phyloP scores from a whole-genome alignment of 2,329 filamentous ascomycete species.

The Nemania abortiva region DNA sequence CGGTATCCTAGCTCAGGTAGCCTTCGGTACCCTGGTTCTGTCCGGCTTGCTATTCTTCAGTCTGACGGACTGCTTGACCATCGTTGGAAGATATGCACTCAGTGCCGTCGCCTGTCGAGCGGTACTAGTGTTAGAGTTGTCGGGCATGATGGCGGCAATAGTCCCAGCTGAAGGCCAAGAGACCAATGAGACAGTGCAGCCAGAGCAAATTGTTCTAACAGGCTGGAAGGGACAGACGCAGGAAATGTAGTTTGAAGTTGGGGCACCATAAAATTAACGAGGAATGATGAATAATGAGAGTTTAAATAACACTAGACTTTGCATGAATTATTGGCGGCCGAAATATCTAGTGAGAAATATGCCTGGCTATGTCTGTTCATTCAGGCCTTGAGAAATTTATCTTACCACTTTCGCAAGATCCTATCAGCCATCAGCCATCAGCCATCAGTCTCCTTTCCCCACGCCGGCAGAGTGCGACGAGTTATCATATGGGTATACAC shows the following conservation, averaged over 20 bases:
- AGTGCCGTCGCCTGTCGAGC: slow-evolving; percentile 40
- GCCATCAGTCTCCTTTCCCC: not conserved
- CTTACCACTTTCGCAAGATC: too few relatives aligned
- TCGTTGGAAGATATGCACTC: slow-evolving; percentile 35
- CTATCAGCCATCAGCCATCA: too few relatives aligned
- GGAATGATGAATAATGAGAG: slow-evolving; percentile 10
- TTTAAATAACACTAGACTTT: not conserved
- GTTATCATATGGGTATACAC: not conserved
- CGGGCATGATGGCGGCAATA: slow-evolving; percentile 37
- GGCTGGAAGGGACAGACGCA: slow-evolving; percentile 25
- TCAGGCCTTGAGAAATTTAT: too few relatives aligned
- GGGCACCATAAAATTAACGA: not conserved
- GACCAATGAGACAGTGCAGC: slow-evolving; percentile 4
- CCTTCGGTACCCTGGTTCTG: slow-evolving; percentile 46
- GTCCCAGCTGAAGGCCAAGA: not conserved
- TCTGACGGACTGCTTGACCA: slow-evolving; percentile 35
- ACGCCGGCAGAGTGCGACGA: not conserved
- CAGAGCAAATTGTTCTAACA: slow-evolving; percentile 29
- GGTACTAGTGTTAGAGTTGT: slow-evolving; percentile 39
- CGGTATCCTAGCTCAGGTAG: slow-evolving; percentile 41
- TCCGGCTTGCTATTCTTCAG: slow-evolving; percentile 46
- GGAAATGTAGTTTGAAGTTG: slow-evolving; percentile 3
- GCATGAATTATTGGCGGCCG: not conserved
- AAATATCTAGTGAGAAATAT: not conserved
- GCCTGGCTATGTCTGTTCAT: not conserved